These are phyloP conservation scores for Globisporangium takayamanum DNA, from an alignment of 352 stramenopile species.

Conservation along the genomic window DNA sequence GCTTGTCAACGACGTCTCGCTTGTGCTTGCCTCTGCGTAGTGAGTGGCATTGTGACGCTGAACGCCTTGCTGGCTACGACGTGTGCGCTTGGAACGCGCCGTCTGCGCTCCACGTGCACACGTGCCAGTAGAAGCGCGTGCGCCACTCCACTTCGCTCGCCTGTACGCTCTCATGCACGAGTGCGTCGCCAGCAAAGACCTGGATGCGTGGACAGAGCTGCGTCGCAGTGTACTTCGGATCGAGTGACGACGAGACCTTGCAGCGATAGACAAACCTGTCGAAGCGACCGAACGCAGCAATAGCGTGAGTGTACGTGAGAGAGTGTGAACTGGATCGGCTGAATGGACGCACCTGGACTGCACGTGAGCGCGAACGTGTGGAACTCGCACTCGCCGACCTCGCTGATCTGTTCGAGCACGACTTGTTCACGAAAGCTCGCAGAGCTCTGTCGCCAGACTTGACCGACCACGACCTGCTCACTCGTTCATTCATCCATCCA, in stretches of 20 bases:
- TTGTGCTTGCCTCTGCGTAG: too few relatives aligned
- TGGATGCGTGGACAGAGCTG: constrained; percentile 33
- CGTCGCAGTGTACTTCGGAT: constrained; percentile 13
- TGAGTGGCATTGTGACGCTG: not conserved
- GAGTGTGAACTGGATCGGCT: not conserved
- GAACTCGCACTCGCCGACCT: constrained; percentile 27
- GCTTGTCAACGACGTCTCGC: too few relatives aligned
- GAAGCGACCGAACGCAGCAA: not conserved
- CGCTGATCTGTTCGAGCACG: constrained; percentile 20
- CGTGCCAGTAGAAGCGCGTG: constrained; percentile 41
- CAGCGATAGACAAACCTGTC: constrained; percentile 28
- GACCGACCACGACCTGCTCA: constrained; percentile 7
- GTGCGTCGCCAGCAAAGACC: constrained; percentile 38
- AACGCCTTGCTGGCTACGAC: not conserved
- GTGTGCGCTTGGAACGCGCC: constrained; percentile 20
- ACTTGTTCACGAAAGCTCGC: constrained; percentile 17
- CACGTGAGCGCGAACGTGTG: constrained; percentile 30
- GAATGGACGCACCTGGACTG: constrained; percentile 12
- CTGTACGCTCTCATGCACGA: constrained; percentile 31
- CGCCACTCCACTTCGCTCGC: constrained; percentile 18
- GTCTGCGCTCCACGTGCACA: constrained; percentile 37
- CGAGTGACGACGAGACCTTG: constrained; percentile 26
- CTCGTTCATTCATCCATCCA: not conserved
- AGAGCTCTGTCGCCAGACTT: constrained; percentile 15
- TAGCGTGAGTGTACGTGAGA: not conserved